A percentile compares a stretch with the other conserved stretches of the same genome.
phyloP scores from a whole-genome alignment of 2,329 filamentous ascomycete species.

The Beauveria bassiana region DNA sequence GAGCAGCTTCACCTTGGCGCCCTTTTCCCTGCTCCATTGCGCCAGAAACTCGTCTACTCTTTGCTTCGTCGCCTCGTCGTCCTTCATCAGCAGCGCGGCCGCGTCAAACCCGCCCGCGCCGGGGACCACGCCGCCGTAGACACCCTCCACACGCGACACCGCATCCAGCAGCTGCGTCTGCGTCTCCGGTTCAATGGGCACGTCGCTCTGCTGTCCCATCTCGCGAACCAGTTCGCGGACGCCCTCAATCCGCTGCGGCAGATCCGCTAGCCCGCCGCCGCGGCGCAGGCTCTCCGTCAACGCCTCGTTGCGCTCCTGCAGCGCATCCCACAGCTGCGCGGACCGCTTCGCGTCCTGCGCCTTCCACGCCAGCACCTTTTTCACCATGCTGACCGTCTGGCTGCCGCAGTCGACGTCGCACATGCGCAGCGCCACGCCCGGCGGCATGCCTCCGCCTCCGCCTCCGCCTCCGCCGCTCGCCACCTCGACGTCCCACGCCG shows the following conservation, averaged over 20 bases:
- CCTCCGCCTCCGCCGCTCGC: conserved; percentile 56
- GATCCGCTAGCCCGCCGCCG: conserved; percentile 33
- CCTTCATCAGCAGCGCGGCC: conserved; percentile 68
- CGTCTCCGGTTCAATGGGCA: conserved; percentile 80
- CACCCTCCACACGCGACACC: conserved; percentile 62
- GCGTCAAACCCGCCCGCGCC: conserved; percentile 94
- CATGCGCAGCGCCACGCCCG: conserved; percentile 73
- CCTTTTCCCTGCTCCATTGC: conserved; percentile 54
- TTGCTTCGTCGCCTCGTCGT: conserved; percentile 57
- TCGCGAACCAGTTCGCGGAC: conserved; percentile 59
- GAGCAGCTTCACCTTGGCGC: conserved; percentile 59
- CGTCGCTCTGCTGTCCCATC: conserved; percentile 67
- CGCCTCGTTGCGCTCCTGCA: conserved; percentile 68
- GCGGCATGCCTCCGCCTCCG: conserved; percentile 61
- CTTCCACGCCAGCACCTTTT: conserved; percentile 79
- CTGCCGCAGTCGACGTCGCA: conserved; percentile 94
- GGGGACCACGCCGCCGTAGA: conserved; percentile 85
- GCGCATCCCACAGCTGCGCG: conserved; percentile 60
- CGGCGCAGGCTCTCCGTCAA: conserved; percentile 56
- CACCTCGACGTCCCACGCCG: conserved; percentile 74
- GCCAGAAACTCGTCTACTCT: conserved; percentile 55
- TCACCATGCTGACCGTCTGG: conserved; percentile 93
- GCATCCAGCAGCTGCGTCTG: conserved; percentile 82
- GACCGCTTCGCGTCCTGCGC: conserved; percentile 56
- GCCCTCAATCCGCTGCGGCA: conserved; percentile 38